Evolutionary conservation across 495 filamentous ascomycete genomes (phyloP).

Genomic region (Penicillium lividum): DNA sequence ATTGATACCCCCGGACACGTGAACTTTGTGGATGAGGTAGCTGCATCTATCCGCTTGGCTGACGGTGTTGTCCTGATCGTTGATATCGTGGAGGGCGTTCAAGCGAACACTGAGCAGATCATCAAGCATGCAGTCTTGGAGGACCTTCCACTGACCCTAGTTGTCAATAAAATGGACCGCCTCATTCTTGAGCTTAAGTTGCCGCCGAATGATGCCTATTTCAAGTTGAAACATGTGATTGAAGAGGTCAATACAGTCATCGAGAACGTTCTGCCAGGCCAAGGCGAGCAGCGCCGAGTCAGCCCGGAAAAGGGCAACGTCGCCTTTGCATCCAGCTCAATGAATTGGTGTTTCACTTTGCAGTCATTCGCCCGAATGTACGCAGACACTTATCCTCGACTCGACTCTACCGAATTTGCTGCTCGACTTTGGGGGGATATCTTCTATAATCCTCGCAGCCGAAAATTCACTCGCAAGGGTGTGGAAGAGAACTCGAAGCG

Average conservation of each 20-base stretch:
- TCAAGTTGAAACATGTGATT: constrained; percentile 96
- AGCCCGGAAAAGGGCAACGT: constrained; percentile 98
- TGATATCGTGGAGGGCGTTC: constrained; percentile 97
- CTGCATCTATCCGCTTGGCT: constrained; percentile 78
- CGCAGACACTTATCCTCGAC: constrained; percentile 77
- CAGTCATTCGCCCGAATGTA: constrained; percentile 96
- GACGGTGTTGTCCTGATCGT: constrained; percentile 94
- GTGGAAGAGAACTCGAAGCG: constrained; percentile 78
- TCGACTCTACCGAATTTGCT: constrained; percentile 79
- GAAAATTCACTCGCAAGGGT: constrained; percentile 86
- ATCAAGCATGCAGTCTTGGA: constrained; percentile 94
- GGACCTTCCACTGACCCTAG: constrained; percentile 81
- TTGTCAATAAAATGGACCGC: constrained; percentile 97
- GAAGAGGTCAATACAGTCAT: constrained; percentile 97
- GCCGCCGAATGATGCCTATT: constrained; percentile 94
- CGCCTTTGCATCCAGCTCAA: constrained; percentile 85
- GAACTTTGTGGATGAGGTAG: constrained; percentile 97
- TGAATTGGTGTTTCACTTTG: constrained; percentile 96
- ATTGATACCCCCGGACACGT: constrained; percentile 97
- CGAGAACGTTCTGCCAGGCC: constrained; percentile 80
- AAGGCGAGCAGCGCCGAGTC: constrained; percentile 74
- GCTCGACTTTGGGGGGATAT: constrained; percentile 92
- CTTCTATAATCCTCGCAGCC: constrained; percentile 87
- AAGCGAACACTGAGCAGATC: constrained; percentile 93
- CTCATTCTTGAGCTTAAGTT: constrained; percentile 93